Conservation (phyloP, 208 protist genomes). For the Leptomonas pyrrhocoris region DNA sequence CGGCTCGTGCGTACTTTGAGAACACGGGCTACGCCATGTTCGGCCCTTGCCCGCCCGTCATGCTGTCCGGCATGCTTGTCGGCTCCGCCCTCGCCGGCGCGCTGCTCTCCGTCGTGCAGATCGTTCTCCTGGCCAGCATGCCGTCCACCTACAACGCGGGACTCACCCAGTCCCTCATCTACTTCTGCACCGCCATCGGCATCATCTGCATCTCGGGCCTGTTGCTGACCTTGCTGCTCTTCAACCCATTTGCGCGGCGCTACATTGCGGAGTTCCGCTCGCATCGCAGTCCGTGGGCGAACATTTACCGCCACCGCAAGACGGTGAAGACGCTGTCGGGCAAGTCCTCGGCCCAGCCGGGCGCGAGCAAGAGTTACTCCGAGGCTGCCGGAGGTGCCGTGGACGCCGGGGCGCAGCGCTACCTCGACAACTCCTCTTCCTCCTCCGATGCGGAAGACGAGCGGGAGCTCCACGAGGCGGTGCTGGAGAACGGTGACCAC, state of each 20-base stretch:
- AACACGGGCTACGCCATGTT: conserved; percentile 91
- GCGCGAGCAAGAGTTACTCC: not conserved
- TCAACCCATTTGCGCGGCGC: conserved; percentile 62
- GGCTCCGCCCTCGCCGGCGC: conserved; percentile 69
- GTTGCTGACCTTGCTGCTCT: conserved; percentile 48
- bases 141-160: conserved; percentile 47
- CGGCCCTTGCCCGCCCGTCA: conserved; percentile 68
- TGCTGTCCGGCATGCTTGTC: conserved; percentile 70
- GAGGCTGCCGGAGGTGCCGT: not conserved
- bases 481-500: not conserved
- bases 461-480: not conserved
- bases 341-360: not conserved
- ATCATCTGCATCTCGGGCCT: conserved; percentile 64
- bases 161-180: conserved; percentile 68
- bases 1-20: conserved; percentile 82
- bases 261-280: conserved; percentile 83
- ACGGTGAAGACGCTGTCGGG: not conserved
- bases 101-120: conserved; percentile 72
- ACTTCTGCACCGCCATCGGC: conserved; percentile 69
- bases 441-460: conserved; percentile 11
- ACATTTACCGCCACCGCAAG: conserved; percentile 50
- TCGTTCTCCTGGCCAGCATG: conserved; percentile 77
- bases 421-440: conserved; percentile 14
- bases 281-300: conserved; percentile 42
- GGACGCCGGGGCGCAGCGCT: not conserved